Base-by-base conservation (phyloP, 768 basidiomycete species). In the Kwoniella pini region DNA sequence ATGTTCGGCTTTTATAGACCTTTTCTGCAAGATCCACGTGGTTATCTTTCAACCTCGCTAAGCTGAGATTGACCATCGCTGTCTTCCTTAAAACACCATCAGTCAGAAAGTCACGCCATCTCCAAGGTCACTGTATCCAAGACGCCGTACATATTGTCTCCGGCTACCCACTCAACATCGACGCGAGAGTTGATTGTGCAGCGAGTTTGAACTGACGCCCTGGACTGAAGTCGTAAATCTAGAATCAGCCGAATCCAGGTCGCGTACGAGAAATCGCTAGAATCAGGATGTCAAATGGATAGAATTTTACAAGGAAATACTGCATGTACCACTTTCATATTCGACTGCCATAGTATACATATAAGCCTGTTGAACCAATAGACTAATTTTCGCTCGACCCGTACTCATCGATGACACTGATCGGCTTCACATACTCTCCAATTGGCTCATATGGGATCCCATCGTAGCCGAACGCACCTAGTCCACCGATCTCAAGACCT, bases 401-500 rank as follows among this genome's bases (percentile, higher is more conserved):
- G 24, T 62, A 67, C 45, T 67, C 65, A 15, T 67, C 62, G 13
- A 67, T 67, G 9, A 67, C 65, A 48, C 65, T 67, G 9, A 22
- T 21, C 3, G 65, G 65, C 44, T 63, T 63, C 22, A 49, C 57
- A 48, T 67, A 67, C 44, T 22, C 30, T 1, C 65, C 65, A n/a
- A 67, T 24, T 0, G 62, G 58, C 19, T 43, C 26, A 33, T 68
- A 68, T 1, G 62, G 62, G 4, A 62, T 64, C 19, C 59, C 66
- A 15, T 65, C 42, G 17, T 60, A 84, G 82, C 83, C 84, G 52
- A 86, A 86, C 1, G 84, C 84, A n/a, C 73, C 50, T 0, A 85
- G 83, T 0, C 83, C 84, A 1, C 85, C 85, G 4, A 81, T 72
- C 33, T 79, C 80, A 26, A 87, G 73, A 0, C 85, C 86, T 60